Evolutionary conservation across 805 yeast species (phyloP), one percentile per base, ranked within the genome.

Genomic region (Yamadazyma nakazawae): DNA sequence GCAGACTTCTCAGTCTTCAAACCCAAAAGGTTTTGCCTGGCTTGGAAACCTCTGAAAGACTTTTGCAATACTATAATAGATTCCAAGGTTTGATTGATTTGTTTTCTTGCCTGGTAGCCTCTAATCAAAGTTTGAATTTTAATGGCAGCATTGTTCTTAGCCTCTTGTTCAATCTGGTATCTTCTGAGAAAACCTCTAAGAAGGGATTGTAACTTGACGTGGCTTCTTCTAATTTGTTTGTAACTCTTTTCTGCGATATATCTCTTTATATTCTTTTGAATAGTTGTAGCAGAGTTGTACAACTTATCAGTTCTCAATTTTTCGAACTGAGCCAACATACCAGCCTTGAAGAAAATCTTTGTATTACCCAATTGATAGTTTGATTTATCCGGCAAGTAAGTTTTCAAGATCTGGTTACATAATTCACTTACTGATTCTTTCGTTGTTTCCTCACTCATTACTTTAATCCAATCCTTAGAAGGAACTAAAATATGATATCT

Each of bases 331-430:
- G 97, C 98, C 64, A 92, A 75, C 85, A 92, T 87, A 62, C 99
- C 99, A 26, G 97, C 97, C 59, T 96, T 85, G 73, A 92, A 88
- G 72, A 92, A 92, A 48, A 92, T 89, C 70, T 92, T 92, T 36
- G 96, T 86, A 61, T 88, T 82, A 70, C 99, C 99, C 49, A 88
- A 76, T 67, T 91, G 97, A 64, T 85, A 91, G 58, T 87, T 86
- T 45, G 73, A 68, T 32, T 75, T 76, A 61, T 82, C 87, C 21
- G 82, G 78, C 44, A 88, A 83, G 36, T 86, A 80, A 18, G 73
- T 72, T 35, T 75, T 70, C 57, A 92, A 73, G 50, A 92, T 87
- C 32, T 77, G 76, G 59, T 80, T 72, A 61, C 94, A 88, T 44
- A 86, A 72, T n/a, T 68, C 79, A 50, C 78, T 76, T 18, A 84